Conservation (phyloP, 129 eudicot species). For the Pittosporum tobira region DNA sequence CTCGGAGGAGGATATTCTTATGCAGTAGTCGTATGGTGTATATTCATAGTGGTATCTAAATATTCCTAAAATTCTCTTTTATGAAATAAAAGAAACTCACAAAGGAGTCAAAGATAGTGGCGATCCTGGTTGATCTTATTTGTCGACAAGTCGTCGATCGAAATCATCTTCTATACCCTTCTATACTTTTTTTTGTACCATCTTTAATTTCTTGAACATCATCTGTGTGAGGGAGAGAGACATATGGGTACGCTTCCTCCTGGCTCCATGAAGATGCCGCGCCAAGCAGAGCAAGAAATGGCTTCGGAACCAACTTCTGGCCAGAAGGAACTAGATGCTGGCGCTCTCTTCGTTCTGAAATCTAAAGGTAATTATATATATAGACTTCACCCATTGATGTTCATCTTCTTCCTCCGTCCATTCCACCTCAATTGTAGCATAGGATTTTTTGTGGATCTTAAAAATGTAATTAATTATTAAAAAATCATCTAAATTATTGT, state of each 20-base stretch:
- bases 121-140: not conserved
- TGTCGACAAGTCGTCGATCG: not conserved
- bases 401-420: not conserved
- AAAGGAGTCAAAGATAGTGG: not conserved
- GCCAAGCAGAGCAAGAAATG: slow-evolving; percentile 12
- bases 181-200: not conserved
- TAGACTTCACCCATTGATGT: not conserved
- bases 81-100: no score
- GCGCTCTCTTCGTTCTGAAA: slow-evolving; percentile 92
- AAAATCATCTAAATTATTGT: no score
- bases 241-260: slow-evolving; percentile 20
- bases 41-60: no score
- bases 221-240: not conserved
- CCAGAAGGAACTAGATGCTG: slow-evolving; percentile 60
- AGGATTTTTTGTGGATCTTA: no score
- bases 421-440: no score
- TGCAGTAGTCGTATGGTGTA: no score
- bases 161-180: not conserved
- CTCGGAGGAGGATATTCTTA: no score
- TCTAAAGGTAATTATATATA: slow-evolving; percentile 48
- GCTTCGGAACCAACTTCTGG: slow-evolving; percentile 2
- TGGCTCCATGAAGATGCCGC: slow-evolving; percentile 22
- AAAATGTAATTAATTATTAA: no score
- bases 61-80: no score
- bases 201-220: not conserved